A percentile compares a stretch with the other conserved stretches of the same genome.
These are phyloP conservation scores for Piper betle DNA, from an alignment of 164 flowering plant species.

Conservation along the genomic window DNA sequence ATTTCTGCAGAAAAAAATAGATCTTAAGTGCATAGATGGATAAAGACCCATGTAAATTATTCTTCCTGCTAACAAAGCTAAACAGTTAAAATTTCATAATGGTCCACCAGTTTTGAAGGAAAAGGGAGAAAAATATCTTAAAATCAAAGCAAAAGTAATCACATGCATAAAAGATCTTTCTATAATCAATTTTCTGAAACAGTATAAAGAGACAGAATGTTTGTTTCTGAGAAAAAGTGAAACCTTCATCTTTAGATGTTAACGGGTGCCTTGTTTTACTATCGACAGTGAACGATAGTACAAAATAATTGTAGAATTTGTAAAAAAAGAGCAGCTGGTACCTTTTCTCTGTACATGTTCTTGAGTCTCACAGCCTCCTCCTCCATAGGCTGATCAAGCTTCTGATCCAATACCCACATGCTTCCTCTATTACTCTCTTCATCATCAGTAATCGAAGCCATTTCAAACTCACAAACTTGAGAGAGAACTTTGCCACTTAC, in stretches of 20 bases:
- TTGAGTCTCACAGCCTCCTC: conserved; percentile 86
- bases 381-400: conserved; percentile 97
- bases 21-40: not conserved
- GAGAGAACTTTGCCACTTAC: too few species aligned
- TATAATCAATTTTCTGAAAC: too few species aligned
- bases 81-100: not conserved
- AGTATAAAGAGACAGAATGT: too few species aligned
- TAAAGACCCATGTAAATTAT: not conserved
- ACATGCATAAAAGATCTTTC: too few species aligned
- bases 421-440: conserved; percentile 38
- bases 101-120: conserved; percentile 1
- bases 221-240: too few species aligned
- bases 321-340: too few species aligned
- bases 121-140: not conserved
- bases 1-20: conserved; percentile 37
- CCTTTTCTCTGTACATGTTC: conserved; percentile 73
- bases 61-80: too few species aligned
- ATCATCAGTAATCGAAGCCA: conserved; percentile 19
- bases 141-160: not conserved
- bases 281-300: too few species aligned
- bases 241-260: too few species aligned
- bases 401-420: conserved; percentile 96
- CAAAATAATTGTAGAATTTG: too few species aligned
- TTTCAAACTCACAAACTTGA: too few species aligned
- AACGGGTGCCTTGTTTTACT: too few species aligned